Conservation (phyloP, 306 rosid species). For the Cucurbita ficifolia region DNA sequence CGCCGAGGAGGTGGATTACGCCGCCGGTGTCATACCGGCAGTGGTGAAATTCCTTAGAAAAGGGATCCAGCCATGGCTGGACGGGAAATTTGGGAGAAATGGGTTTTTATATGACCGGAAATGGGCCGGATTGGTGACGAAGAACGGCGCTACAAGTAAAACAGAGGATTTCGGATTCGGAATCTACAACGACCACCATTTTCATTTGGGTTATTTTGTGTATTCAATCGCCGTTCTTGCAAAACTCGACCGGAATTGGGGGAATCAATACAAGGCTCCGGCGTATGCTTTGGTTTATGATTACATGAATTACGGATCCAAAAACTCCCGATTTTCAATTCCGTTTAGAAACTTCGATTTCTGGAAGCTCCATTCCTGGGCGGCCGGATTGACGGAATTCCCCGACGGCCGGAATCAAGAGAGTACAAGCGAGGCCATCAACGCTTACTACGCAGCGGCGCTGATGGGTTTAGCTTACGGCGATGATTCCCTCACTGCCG, state of each 20-base stretch:
- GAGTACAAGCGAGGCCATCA: conserved; percentile 72
- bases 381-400: conserved; percentile 66
- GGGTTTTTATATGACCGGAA: conserved; percentile 55
- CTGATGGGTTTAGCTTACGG: conserved; percentile 66
- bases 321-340: conserved; percentile 26
- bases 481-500: conserved; percentile 30
- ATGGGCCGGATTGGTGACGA: conserved; percentile 73
- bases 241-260: conserved; percentile 66
- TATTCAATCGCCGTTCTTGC: conserved; percentile 70
- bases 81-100: conserved; percentile 58
- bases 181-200: conserved; percentile 74
- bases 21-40: conserved; percentile 33
- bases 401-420: conserved; percentile 77
- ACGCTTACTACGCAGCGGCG: conserved; percentile 70
- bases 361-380: conserved; percentile 76
- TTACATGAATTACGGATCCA: conserved; percentile 36
- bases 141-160: conserved; percentile 38
- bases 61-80: conserved; percentile 68
- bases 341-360: conserved; percentile 62
- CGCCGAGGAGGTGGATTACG: conserved; percentile 54
- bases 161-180: conserved; percentile 77
- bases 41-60: conserved; percentile 39
- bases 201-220: conserved; percentile 64
- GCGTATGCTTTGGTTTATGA: conserved; percentile 62
- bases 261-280: conserved; percentile 38